Percentiles rank a stretch among this genome's conserved stretches.
These are phyloP conservation scores for Alternaria gaisen DNA, from an alignment of 2,329 filamentous ascomycete genomes.

Conservation along the genomic window DNA sequence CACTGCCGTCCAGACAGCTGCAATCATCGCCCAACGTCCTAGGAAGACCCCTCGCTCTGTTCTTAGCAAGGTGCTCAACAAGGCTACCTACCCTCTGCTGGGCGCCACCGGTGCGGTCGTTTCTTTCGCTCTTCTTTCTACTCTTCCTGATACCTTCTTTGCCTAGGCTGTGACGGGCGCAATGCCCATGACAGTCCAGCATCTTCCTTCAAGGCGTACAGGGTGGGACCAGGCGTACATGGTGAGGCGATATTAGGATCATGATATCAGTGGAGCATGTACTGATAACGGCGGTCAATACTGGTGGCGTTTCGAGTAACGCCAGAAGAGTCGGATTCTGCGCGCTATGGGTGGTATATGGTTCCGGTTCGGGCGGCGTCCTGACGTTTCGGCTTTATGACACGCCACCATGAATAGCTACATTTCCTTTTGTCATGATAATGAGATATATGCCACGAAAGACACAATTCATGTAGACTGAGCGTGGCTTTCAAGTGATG, in stretches of 20 bases:
- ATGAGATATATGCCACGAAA: slow-evolving; percentile 5
- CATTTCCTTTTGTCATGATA: background rate
- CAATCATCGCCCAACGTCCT: slow-evolving; percentile 26
- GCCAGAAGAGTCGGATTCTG: background rate
- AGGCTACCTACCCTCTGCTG: slow-evolving; percentile 25
- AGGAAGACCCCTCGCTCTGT: slow-evolving; percentile 32
- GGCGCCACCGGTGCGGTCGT: slow-evolving; percentile 29
- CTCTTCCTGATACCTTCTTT: slow-evolving; percentile 36
- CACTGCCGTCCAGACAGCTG: slow-evolving; percentile 15
- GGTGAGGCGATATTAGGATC: background rate
- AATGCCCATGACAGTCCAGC: background rate
- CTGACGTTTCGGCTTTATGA: background rate
- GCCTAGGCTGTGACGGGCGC: background rate
- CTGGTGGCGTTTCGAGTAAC: background rate
- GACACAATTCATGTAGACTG: background rate
- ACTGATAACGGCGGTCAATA: slow-evolving; percentile 3
- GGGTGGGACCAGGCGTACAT: background rate
- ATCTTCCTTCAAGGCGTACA: slow-evolving; percentile 8
- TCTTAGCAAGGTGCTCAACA: slow-evolving; percentile 22
- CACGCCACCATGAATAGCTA: slow-evolving; percentile 2
- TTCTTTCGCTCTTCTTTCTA: slow-evolving; percentile 31
- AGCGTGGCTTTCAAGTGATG: background rate
- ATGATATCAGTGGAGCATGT: background rate
- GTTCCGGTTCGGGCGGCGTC: slow-evolving; percentile 8
- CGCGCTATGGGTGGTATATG: background rate